Percentiles rank a stretch among this genome's conserved stretches.
Evolutionary conservation across 2,329 filamentous ascomycete genomes (phyloP).

Genomic region (Trichoderma oligosporum): DNA sequence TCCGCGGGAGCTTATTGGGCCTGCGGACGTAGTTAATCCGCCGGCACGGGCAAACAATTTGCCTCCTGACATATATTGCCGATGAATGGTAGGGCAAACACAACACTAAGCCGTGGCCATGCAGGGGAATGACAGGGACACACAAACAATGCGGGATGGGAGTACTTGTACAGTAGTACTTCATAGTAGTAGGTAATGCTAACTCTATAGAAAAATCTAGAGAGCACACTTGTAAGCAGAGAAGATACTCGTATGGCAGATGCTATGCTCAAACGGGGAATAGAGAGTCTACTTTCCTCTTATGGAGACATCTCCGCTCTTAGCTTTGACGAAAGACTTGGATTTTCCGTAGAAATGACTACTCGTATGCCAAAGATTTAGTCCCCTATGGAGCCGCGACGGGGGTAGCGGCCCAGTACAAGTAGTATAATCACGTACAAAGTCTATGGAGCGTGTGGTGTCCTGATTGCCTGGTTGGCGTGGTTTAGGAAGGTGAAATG

Average conservation of each 20-base stretch:
- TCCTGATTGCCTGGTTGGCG: neutral
- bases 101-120: neutral
- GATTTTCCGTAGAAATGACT: too few species aligned
- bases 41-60: slow-evolving; percentile 13
- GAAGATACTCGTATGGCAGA: neutral
- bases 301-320: slow-evolving; percentile 13
- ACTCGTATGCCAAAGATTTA: slow-evolving; percentile 1
- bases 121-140: neutral
- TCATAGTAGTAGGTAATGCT: too few species aligned
- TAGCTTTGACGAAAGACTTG: neutral
- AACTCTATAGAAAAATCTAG: too few species aligned
- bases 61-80: slow-evolving; percentile 1
- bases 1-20: slow-evolving; percentile 14
- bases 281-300: slow-evolving; percentile 2
- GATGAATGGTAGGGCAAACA: neutral
- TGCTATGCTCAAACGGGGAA: neutral
- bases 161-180: too few species aligned
- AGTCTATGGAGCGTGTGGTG: neutral
- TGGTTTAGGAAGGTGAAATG: slow-evolving; percentile 5
- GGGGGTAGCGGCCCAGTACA: neutral
- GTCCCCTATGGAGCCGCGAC: too few species aligned
- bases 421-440: neutral
- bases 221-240: neutral
- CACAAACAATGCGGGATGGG: too few species aligned
- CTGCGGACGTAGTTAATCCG: slow-evolving; percentile 14